Evolutionary conservation across 2,329 filamentous ascomycete species (phyloP), one percentile per base, ranked within the genome.

Genomic region (Aureobasidium zeae): DNA sequence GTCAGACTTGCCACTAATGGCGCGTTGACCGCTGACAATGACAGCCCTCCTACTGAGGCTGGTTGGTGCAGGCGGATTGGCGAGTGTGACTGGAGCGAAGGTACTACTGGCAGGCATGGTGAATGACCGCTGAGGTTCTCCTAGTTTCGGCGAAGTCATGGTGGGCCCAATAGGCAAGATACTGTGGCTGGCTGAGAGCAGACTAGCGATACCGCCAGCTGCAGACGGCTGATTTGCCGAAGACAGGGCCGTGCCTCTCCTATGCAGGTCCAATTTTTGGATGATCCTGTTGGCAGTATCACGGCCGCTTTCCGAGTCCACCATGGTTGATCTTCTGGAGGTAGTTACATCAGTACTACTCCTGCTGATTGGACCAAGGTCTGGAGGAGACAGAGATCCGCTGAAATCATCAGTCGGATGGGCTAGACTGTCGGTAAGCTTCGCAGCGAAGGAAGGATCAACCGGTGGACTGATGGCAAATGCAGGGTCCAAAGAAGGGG

Each of bases 401-500:
- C 70, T 70, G 30, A 56, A 61, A 29, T 70, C 54, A 29, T 84
- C 79, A 31, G 68, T 69, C 7, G 67, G 62, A 47, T 71, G 64
- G 5, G 67, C 62, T 12, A 69, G 66, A 15, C 80, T 76, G 51
- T 91, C 85, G 4, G 79, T 69, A 5, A 74, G 69, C 56, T 84
- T 88, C 15, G 86, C 86, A 4, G 89, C 87, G 58, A 96, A 95
- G 58, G 96, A 89, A 0, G 87, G 84, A 5, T 88, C 81, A 21
- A 83, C 79, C 11, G 91, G 86, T 7, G 87, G 83, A 3, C 84
- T 91, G 52, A 98, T 93, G 5, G 88, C 83, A 64, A 96, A 98
- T 10, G 91, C 91, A 42, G 88, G 81, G 53, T 79, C 76, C 31
- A 72, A 66, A 19, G 66, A 63, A 4, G 62, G 62, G n/a, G 64